A percentile compares a stretch with the other conserved stretches of the same genome.
Evolutionary conservation across 73 alveolate genomes (phyloP).

Genomic region (Paramecium octaurelia): DNA sequence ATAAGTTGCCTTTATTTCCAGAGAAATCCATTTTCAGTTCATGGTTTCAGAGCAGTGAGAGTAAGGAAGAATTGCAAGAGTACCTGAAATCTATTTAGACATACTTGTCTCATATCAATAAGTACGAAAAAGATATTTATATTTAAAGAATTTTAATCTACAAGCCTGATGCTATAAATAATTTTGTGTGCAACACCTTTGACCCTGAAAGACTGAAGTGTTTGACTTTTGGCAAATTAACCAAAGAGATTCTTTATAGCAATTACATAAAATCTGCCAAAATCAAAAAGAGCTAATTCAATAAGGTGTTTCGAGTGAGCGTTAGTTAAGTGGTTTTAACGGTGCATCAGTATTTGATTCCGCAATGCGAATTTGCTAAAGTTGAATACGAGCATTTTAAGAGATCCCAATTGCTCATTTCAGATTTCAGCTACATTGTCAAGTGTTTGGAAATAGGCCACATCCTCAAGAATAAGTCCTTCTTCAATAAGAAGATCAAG

Average conservation of each 20-base stretch:
- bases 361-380: neutral
- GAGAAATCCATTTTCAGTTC: slow-evolving; percentile 16
- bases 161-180: neutral
- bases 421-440: neutral
- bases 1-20: slow-evolving; percentile 1
- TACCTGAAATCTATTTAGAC: neutral
- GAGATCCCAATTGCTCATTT: neutral
- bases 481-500: neutral
- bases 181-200: neutral
- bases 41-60: neutral
- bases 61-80: neutral
- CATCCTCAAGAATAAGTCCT: neutral
- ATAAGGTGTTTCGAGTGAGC: neutral
- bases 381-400: neutral
- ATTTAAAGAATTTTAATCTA: neutral
- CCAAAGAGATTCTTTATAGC: neutral
- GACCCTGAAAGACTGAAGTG: neutral
- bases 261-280: neutral
- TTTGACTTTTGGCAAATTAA: neutral
- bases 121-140: neutral
- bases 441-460: neutral
- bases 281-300: neutral
- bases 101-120: neutral
- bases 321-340: neutral
- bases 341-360: neutral